These are phyloP conservation scores for Solanum clarkiae DNA, from an alignment of 257 asterid species.

Conservation along the genomic window DNA sequence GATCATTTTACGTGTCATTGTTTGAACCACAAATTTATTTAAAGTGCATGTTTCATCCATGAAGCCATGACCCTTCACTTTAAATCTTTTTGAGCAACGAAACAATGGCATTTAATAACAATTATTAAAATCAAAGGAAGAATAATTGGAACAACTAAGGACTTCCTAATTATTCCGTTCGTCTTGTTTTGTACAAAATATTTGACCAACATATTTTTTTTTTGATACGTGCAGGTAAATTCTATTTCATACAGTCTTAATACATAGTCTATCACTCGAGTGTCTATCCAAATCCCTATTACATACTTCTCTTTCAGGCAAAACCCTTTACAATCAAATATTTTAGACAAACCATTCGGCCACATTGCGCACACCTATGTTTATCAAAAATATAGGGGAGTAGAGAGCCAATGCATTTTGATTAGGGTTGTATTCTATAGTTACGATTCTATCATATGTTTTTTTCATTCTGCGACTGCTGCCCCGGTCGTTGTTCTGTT, in stretches of 20 bases:
- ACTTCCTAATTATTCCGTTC: neutral
- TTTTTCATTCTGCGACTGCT: too few species aligned
- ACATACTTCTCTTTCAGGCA: neutral
- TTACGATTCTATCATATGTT: too few species aligned
- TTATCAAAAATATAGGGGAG: neutral
- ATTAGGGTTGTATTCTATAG: too few species aligned
- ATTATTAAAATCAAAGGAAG: neutral
- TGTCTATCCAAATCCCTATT: neutral
- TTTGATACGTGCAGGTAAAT: neutral
- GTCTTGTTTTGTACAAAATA: neutral
- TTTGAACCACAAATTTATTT: neutral
- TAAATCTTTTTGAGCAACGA: neutral
- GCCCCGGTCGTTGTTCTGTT: too few species aligned
- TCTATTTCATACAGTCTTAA: neutral
- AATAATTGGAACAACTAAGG: neutral
- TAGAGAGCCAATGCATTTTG: neutral
- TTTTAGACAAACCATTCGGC: neutral
- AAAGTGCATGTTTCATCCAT: neutral
- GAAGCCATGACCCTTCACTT: neutral
- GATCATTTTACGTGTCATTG: neutral
- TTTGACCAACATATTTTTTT: neutral
- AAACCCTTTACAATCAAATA: neutral
- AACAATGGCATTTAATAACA: neutral
- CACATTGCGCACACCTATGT: neutral
- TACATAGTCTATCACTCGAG: neutral